phyloP scores from a whole-genome alignment of 139 green algal species.

The Coelastrella sp. region DNA sequence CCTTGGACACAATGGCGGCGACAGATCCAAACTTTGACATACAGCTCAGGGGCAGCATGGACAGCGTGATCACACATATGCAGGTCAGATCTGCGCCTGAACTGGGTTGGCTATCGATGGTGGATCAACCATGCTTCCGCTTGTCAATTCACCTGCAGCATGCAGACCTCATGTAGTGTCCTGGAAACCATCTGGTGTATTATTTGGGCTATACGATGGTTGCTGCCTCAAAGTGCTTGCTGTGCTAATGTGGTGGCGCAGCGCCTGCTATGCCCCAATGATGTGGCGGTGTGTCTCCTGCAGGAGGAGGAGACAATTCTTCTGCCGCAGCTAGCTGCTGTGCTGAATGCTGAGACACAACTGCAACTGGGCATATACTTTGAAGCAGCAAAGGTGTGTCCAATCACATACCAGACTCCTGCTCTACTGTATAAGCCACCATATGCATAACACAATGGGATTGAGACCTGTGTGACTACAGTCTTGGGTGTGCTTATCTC shows the following conservation, averaged over 20 bases:
- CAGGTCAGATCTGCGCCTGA: not conserved
- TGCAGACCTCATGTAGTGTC: no score
- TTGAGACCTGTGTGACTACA: no score
- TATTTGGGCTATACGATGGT: no score
- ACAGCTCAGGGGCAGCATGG: conserved; percentile 15
- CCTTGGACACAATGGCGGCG: conserved; percentile 42
- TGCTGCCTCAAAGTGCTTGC: not conserved
- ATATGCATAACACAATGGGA: no score
- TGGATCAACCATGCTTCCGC: no score
- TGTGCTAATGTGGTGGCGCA: not conserved
- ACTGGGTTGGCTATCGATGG: no score
- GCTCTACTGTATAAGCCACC: no score
- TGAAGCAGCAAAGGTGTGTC: conserved; percentile 46
- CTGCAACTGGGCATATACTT: conserved; percentile 52
- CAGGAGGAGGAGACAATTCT: conserved; percentile 46
- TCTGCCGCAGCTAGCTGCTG: conserved; percentile 35
- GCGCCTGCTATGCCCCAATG: no score
- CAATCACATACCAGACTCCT: no score
- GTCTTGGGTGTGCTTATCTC: no score
- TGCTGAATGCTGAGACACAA: conserved; percentile 23
- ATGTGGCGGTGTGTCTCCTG: not conserved
- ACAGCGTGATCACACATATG: conserved; percentile 30
- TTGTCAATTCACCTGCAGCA: no score
- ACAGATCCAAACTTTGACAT: conserved; percentile 47
- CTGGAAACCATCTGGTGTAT: no score